Evolutionary conservation across 805 yeast genomes (phyloP).

Genomic region (Helenozyma rhizophorensis): DNA sequence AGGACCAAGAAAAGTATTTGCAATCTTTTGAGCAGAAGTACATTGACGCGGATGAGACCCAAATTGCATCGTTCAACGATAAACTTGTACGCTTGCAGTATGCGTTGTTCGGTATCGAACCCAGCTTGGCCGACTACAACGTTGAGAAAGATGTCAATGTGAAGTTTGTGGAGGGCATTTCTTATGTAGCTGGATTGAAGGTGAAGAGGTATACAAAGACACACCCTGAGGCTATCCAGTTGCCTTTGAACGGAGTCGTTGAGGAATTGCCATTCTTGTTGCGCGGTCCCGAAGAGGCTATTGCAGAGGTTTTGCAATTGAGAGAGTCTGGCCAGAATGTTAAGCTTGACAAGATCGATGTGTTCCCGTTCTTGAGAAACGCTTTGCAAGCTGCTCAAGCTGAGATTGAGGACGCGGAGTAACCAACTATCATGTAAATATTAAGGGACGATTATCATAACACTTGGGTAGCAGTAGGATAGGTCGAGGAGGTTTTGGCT

Average conservation of each 20-base stretch:
- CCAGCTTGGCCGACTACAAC: slow-evolving; percentile 52
- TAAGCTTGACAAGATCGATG: slow-evolving; percentile 35
- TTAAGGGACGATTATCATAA: no score
- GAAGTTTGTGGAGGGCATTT: slow-evolving; percentile 58
- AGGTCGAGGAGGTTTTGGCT: no score
- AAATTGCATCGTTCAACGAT: slow-evolving; percentile 57
- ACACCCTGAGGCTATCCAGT: slow-evolving; percentile 20
- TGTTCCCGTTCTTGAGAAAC: slow-evolving; percentile 33
- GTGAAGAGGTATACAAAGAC: slow-evolving; percentile 33
- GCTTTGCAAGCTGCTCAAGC: slow-evolving; percentile 20
- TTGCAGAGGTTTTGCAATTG: slow-evolving; percentile 44
- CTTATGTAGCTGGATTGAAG: slow-evolving; percentile 66
- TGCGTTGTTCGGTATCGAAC: slow-evolving; percentile 82
- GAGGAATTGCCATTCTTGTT: slow-evolving; percentile 41
- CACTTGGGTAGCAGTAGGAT: no score
- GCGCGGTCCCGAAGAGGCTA: slow-evolving; percentile 33
- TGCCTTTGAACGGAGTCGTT: slow-evolving; percentile 36
- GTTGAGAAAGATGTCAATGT: slow-evolving; percentile 50
- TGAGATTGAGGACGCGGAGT: not conserved
- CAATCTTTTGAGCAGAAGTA: slow-evolving; percentile 56
- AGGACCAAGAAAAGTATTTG: slow-evolving; percentile 45
- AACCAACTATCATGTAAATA: no score
- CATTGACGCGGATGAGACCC: slow-evolving; percentile 46
- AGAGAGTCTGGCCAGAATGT: slow-evolving; percentile 36
- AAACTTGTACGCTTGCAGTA: slow-evolving; percentile 73